A percentile compares a stretch with the other conserved stretches of the same genome.
Conservation (phyloP, 306 rosid species). For the Mimosa bimucronata region DNA sequence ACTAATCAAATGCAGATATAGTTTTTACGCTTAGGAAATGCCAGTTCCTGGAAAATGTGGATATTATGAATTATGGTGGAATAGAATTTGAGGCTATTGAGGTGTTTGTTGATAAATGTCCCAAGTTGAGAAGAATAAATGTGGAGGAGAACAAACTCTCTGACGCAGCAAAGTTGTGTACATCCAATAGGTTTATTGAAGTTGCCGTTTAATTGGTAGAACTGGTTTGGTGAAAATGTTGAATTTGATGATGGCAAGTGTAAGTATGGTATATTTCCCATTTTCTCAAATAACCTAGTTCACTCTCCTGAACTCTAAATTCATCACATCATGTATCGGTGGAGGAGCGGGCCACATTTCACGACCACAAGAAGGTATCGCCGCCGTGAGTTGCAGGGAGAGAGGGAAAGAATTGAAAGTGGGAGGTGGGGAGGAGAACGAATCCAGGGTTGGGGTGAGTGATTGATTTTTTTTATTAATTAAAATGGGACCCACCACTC, state of each 20-base stretch:
- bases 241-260: slow-evolving; percentile 34
- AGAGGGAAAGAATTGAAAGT: no score
- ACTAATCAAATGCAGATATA: slow-evolving; percentile 48
- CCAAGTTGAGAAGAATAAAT: slow-evolving; percentile 55
- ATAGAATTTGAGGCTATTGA: slow-evolving; percentile 59
- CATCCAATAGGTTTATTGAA: slow-evolving; percentile 58
- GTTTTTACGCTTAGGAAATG: slow-evolving; percentile 59
- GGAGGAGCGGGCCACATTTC: no score
- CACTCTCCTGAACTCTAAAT: slow-evolving; percentile 14
- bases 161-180: slow-evolving; percentile 53
- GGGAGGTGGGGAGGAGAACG: no score
- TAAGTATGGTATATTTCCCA: slow-evolving; percentile 26
- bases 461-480: no score
- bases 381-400: no score
- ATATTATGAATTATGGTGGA: slow-evolving; percentile 63
- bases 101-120: slow-evolving; percentile 50
- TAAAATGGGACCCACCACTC: no score
- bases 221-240: slow-evolving; percentile 26
- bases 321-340: no score
- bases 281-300: slow-evolving; percentile 46
- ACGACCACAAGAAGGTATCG: no score
- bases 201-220: slow-evolving; percentile 47
- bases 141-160: slow-evolving; percentile 78
- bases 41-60: slow-evolving; percentile 62
- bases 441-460: no score